These are phyloP conservation scores for Entelexis paramagnoliae DNA, from an alignment of 1,139 yeast genomes.

Conservation along the genomic window DNA sequence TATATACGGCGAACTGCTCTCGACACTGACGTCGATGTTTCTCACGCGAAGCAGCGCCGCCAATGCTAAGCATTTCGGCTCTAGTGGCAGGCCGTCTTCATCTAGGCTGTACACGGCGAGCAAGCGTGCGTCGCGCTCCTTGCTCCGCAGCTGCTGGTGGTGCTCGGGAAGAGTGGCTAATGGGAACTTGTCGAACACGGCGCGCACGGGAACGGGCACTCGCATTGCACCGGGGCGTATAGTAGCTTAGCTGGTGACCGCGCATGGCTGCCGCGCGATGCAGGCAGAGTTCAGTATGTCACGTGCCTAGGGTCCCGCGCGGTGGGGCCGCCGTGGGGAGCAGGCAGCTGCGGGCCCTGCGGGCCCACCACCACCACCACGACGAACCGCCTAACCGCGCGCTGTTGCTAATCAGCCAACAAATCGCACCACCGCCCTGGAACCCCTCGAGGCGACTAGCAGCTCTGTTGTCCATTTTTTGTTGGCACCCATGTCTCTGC, in stretches of 20 bases:
- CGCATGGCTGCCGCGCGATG: no score
- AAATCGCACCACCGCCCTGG: no score
- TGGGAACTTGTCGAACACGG: conserved; percentile 45
- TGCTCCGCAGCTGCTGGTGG: conserved; percentile 2
- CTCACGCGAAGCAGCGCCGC: conserved; percentile 24
- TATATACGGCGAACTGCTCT: conserved; percentile 23
- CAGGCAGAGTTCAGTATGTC: no score
- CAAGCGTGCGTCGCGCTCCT: not conserved
- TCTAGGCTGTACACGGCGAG: conserved; percentile 27
- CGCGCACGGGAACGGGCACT: conserved; percentile 39
- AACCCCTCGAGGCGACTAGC: no score
- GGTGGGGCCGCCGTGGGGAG: no score
- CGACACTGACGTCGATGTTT: conserved; percentile 10
- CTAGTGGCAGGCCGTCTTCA: conserved; percentile 25
- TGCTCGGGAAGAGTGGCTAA: conserved; percentile 34
- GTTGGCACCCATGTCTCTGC: conserved; percentile 25
- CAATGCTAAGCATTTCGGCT: conserved; percentile 27
- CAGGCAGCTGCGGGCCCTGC: no score
- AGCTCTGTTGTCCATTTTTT: no score
- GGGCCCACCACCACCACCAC: no score
- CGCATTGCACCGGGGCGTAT: conserved; percentile 19
- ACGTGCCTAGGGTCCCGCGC: no score
- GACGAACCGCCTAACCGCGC: no score
- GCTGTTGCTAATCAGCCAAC: no score
- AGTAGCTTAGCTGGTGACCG: no score